phyloP scores from a whole-genome alignment of 306 rosid genomes.

The Dalbergia cultrata region DNA sequence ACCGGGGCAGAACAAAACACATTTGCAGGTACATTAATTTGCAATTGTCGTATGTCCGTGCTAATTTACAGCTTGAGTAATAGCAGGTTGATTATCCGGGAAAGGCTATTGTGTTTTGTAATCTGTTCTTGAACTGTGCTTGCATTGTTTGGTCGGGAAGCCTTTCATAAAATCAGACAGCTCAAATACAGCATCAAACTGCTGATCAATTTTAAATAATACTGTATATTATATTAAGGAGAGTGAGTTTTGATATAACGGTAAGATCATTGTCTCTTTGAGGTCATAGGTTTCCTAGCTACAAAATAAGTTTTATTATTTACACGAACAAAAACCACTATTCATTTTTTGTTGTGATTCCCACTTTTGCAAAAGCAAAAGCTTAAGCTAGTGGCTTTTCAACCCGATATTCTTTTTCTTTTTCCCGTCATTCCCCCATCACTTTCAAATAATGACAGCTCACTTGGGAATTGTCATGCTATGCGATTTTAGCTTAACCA shows the following conservation, averaged over 20 bases:
- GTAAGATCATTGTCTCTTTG: too few relatives aligned
- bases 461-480: background rate
- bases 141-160: background rate
- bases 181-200: background rate
- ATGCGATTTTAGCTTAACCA: background rate
- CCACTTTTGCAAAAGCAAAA: background rate
- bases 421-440: background rate
- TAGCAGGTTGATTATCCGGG: conserved; percentile 9
- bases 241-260: too few relatives aligned
- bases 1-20: conserved; percentile 24
- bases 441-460: background rate
- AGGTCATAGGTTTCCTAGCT: background rate
- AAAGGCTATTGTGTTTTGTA: background rate
- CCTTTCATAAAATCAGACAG: background rate
- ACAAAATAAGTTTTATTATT: background rate
- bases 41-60: conserved; percentile 7
- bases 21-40: conserved; percentile 4
- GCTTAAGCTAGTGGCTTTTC: background rate
- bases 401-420: background rate
- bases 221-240: background rate
- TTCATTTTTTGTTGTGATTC: background rate
- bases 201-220: background rate
- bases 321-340: background rate
- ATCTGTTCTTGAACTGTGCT: background rate
- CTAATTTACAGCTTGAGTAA: conserved; percentile 6